Evolutionary conservation across 129 eudicot species (phyloP).

Genomic region (Solidago caesia): DNA sequence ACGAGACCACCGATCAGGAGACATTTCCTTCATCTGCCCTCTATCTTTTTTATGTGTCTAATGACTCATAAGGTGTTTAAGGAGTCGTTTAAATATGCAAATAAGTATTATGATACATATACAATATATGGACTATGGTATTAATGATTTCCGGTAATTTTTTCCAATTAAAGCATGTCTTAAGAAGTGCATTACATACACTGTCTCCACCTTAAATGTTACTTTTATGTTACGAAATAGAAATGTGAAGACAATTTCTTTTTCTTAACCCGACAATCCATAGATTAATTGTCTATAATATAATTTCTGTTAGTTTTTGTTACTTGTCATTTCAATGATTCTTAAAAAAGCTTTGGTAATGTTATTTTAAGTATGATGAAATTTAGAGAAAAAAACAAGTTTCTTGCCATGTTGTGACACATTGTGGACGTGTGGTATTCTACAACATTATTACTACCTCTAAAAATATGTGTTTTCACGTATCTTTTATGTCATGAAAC

Average conservation of each 20-base stretch:
- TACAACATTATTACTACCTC: constrained; percentile 29
- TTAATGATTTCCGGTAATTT: background rate
- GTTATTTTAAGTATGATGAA: background rate
- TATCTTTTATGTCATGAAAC: background rate
- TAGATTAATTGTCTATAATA: constrained; percentile 13
- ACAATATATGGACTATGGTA: background rate
- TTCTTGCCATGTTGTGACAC: constrained; percentile 7
- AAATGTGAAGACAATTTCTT: constrained; percentile 21
- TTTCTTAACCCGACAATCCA: constrained; percentile 33
- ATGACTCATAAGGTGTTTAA: constrained; percentile 10
- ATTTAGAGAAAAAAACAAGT: constrained; percentile 2
- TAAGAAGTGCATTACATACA: constrained; percentile 18
- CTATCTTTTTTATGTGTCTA: constrained; percentile 2
- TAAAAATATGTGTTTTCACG: constrained; percentile 22
- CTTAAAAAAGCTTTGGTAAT: background rate
- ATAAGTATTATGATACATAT: constrained; percentile 12
- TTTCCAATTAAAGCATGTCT: constrained; percentile 19
- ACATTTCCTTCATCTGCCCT: constrained; percentile 22
- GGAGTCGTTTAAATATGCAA: constrained; percentile 12
- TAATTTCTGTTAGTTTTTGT: constrained; percentile 21
- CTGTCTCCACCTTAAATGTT: constrained; percentile 26
- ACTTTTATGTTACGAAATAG: constrained; percentile 33
- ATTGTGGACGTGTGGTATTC: background rate
- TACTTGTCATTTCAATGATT: constrained; percentile 18
- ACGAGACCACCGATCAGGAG: constrained; percentile 27